Percentiles rank a stretch among this genome's conserved stretches.
Conservation (phyloP, 192 early-diverging fungal species). For the Dispira parvispora region DNA sequence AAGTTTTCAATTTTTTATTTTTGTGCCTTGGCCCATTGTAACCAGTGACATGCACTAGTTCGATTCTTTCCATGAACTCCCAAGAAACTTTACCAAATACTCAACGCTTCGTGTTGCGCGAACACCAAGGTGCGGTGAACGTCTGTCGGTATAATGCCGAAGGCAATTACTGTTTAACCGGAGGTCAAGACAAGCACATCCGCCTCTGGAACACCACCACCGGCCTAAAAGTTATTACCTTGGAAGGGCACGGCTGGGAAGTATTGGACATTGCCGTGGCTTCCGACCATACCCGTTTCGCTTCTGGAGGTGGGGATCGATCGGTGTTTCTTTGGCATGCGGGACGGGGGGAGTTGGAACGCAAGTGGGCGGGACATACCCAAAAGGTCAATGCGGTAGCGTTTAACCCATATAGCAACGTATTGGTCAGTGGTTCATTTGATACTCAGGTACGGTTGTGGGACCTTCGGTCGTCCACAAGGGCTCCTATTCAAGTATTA, state of each 20-base stretch:
- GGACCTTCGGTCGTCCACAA: constrained; percentile 23
- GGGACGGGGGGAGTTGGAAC: constrained; percentile 42
- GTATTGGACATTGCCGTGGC: constrained; percentile 52
- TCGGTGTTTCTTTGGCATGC: constrained; percentile 83
- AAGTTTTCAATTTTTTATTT: too few species aligned
- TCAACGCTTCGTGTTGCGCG: constrained; percentile 26
- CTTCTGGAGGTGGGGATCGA: constrained; percentile 67
- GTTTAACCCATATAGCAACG: constrained; percentile 58
- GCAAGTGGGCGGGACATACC: constrained; percentile 61
- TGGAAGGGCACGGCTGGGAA: constrained; percentile 73
- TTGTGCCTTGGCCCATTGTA: too few species aligned
- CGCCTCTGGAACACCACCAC: constrained; percentile 50
- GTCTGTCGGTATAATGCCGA: constrained; percentile 41
- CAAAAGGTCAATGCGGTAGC: constrained; percentile 72
- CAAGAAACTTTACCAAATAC: constrained; percentile 8
- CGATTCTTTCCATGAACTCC: not conserved
- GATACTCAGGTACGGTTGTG: constrained; percentile 33
- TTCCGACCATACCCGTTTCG: constrained; percentile 45
- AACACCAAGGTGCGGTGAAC: constrained; percentile 57
- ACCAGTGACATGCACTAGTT: not conserved
- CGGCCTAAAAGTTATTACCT: constrained; percentile 54
- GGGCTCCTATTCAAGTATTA: constrained; percentile 61
- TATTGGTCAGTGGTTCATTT: constrained; percentile 66
- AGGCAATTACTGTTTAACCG: constrained; percentile 73
- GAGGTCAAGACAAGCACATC: constrained; percentile 54